These are phyloP conservation scores for Trichophyton verrucosum DNA, from an alignment of 2,329 filamentous ascomycete genomes.

Conservation along the genomic window DNA sequence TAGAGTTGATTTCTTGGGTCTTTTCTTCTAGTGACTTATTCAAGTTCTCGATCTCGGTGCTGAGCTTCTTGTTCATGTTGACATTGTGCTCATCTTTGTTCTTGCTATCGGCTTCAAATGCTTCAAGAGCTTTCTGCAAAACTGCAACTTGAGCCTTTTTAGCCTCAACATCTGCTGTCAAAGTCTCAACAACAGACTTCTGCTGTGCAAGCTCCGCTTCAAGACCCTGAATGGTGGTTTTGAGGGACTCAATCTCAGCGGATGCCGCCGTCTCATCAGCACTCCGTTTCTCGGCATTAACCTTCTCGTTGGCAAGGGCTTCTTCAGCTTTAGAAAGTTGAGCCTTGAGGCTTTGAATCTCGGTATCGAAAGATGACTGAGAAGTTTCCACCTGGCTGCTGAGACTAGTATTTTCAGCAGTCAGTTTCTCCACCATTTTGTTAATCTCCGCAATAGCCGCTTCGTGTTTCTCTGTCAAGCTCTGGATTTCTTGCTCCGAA, in stretches of 20 bases:
- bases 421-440: constrained; percentile 10
- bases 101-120: constrained; percentile 27
- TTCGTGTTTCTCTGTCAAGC: constrained; percentile 11
- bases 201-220: constrained; percentile 13
- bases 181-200: constrained; percentile 8
- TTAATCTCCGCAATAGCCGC: constrained; percentile 8
- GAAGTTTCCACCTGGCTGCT: constrained; percentile 7
- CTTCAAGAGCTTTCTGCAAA: constrained; percentile 27
- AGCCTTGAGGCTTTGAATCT: constrained; percentile 14
- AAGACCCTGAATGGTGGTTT: constrained; percentile 13
- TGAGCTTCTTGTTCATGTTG: constrained; percentile 22
- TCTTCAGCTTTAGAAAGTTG: constrained; percentile 15
- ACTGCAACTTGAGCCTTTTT: constrained; percentile 22
- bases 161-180: constrained; percentile 13
- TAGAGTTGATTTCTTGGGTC: constrained; percentile 17
- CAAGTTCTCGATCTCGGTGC: constrained; percentile 24
- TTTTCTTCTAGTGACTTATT: constrained; percentile 27
- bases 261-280: constrained; percentile 12
- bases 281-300: constrained; percentile 11
- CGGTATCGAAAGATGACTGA: constrained; percentile 9
- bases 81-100: constrained; percentile 28
- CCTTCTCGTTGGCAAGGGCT: constrained; percentile 14
- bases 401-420: constrained; percentile 7
- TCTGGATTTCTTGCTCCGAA: constrained; percentile 10
- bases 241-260: constrained; percentile 11